Conservation (phyloP, 495 filamentous ascomycete species). For the Peziza echinospora region DNA sequence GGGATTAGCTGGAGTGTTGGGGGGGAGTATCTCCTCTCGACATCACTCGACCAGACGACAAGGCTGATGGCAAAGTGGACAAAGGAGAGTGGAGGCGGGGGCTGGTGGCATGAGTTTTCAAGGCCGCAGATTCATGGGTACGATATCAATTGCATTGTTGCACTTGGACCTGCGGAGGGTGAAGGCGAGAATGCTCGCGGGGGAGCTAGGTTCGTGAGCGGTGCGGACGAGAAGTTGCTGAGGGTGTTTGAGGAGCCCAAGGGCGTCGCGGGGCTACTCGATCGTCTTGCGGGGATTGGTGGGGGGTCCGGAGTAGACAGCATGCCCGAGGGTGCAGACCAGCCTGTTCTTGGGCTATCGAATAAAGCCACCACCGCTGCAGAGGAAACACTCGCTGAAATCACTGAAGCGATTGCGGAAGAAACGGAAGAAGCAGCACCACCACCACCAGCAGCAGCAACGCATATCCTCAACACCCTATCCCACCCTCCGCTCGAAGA, state of each 20-base stretch:
- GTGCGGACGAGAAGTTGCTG: constrained; percentile 94
- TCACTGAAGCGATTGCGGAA: constrained; percentile 29
- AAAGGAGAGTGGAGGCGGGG: constrained; percentile 17
- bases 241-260: constrained; percentile 85
- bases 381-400: constrained; percentile 29
- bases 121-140: constrained; percentile 96
- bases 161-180: constrained; percentile 26
- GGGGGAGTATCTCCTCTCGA: constrained; percentile 71
- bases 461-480: constrained; percentile 26
- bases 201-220: constrained; percentile 57
- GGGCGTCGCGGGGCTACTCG: constrained; percentile 53
- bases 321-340: constrained; percentile 70
- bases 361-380: constrained; percentile 68
- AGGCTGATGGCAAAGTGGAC: constrained; percentile 74
- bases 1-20: constrained; percentile 65
- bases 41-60: constrained; percentile 85
- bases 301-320: constrained; percentile 18
- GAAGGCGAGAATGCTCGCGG: not conserved
- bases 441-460: constrained; percentile 19
- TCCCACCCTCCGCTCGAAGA: constrained; percentile 71
- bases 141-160: constrained; percentile 82
- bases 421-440: constrained; percentile 10
- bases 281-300: constrained; percentile 40
- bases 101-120: constrained; percentile 85
- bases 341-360: constrained; percentile 84